Conservation (phyloP, 352 stramenopile genomes). For the Peronosclerospora sorghi region DNA sequence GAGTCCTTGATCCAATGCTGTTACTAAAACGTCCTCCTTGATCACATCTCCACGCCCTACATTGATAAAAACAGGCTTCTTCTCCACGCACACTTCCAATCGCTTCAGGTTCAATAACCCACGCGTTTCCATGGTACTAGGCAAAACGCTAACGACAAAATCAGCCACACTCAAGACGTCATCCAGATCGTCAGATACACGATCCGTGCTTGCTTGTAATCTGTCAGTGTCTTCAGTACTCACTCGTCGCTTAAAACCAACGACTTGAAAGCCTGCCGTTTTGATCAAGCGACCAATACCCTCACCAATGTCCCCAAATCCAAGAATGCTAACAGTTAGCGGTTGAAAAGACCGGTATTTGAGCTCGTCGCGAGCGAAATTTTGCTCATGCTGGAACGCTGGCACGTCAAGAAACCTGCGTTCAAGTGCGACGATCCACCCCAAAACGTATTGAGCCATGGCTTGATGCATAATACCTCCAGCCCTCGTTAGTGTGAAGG, state of each 20-base stretch:
- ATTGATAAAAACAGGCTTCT: constrained; percentile 82
- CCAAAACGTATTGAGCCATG: constrained; percentile 68
- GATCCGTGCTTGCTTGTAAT: constrained; percentile 16
- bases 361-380: constrained; percentile 27
- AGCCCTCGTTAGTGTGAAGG: constrained; percentile 42
- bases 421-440: constrained; percentile 42
- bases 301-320: constrained; percentile 52
- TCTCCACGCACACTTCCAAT: constrained; percentile 30
- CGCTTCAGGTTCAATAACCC: constrained; percentile 48
- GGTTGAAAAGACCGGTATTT: constrained; percentile 36
- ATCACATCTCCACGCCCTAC: constrained; percentile 82
- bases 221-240: constrained; percentile 1
- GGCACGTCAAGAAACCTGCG: constrained; percentile 43
- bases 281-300: constrained; percentile 39
- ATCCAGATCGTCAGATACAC: constrained; percentile 36
- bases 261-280: constrained; percentile 42
- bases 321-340: constrained; percentile 44
- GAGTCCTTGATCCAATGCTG: constrained; percentile 43
- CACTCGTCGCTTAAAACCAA: constrained; percentile 53
- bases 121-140: constrained; percentile 66
- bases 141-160: constrained; percentile 80
- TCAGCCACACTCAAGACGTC: constrained; percentile 44
- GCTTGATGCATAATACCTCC: constrained; percentile 36
- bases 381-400: constrained; percentile 23
- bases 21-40: constrained; percentile 38